Evolutionary conservation across 1,284 basidiomycete species (phyloP).

Genomic region (Microbotryum scabiosae): DNA sequence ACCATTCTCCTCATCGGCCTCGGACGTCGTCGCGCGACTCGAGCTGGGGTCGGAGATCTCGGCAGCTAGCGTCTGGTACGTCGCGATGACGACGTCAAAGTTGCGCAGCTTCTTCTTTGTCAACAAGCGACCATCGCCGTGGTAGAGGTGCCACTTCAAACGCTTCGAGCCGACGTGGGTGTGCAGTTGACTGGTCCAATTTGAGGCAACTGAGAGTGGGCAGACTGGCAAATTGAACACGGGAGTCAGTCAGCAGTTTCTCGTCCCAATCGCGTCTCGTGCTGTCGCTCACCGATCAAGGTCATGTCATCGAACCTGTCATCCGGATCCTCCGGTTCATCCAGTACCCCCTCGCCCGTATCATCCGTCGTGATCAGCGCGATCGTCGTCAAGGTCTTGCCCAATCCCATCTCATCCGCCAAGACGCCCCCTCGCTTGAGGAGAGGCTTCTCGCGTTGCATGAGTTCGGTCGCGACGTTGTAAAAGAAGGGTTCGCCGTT

Average conservation of each 20-base stretch:
- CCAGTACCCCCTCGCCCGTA: conserved; percentile 30
- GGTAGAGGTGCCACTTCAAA: conserved; percentile 54
- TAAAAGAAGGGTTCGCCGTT: conserved; percentile 33
- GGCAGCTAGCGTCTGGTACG: conserved; percentile 48
- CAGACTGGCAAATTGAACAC: conserved; percentile 52
- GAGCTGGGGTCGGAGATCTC: conserved; percentile 14
- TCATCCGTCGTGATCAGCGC: conserved; percentile 48
- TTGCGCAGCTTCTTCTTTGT: conserved; percentile 53
- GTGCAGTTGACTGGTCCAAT: conserved; percentile 78
- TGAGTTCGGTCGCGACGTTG: conserved; percentile 68
- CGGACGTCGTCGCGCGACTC: too few relatives aligned
- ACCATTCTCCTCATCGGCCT: neutral
- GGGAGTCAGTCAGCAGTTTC: conserved; percentile 1
- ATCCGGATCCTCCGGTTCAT: conserved; percentile 31
- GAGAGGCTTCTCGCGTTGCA: conserved; percentile 52
- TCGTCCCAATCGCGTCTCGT: neutral
- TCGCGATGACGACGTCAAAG: conserved; percentile 79
- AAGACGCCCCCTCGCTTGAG: conserved; percentile 75
- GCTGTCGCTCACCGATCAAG: conserved; percentile 32
- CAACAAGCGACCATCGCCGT: conserved; percentile 48
- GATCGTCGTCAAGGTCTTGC: conserved; percentile 57
- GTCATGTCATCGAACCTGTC: conserved; percentile 33
- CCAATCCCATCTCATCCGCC: conserved; percentile 82
- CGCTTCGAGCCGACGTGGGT: conserved; percentile 30
- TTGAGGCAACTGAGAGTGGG: conserved; percentile 76